Percentiles rank a stretch among this genome's conserved stretches.
Evolutionary conservation across 306 rosid species (phyloP).

Genomic region (Vigna nakashimae): DNA sequence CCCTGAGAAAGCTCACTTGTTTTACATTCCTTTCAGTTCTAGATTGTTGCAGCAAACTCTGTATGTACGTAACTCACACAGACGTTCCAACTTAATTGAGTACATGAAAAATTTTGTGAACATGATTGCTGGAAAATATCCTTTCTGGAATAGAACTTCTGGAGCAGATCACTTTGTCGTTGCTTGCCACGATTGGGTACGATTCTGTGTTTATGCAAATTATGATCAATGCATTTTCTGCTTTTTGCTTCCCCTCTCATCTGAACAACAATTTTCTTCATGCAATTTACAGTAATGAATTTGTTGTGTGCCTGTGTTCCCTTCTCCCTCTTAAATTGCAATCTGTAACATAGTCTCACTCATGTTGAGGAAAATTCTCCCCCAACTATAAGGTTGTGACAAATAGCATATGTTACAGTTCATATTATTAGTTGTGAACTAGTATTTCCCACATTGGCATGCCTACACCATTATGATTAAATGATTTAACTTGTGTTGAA

Average conservation of each 20-base stretch:
- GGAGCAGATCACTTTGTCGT: constrained; percentile 96
- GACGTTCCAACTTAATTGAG: constrained; percentile 61
- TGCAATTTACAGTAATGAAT: constrained; percentile 25
- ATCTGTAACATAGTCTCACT: background rate
- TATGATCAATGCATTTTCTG: constrained; percentile 8
- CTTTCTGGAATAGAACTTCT: constrained; percentile 87
- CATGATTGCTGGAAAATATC: constrained; percentile 67
- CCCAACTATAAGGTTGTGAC: background rate
- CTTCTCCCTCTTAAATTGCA: background rate
- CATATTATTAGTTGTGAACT: constrained; percentile 6
- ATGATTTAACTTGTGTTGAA: constrained; percentile 44
- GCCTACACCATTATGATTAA: constrained; percentile 41
- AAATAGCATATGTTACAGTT: background rate
- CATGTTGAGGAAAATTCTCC: background rate
- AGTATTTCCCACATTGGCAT: constrained; percentile 12
- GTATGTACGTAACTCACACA: constrained; percentile 78
- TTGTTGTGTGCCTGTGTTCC: background rate
- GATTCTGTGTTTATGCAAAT: constrained; percentile 42
- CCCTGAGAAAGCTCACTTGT: constrained; percentile 79
- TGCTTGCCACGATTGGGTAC: constrained; percentile 99
- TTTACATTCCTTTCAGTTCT: constrained; percentile 97
- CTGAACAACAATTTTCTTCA: constrained; percentile 17
- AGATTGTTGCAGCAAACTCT: constrained; percentile 71
- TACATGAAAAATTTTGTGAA: constrained; percentile 70
- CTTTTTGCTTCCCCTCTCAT: background rate